phyloP scores from a whole-genome alignment of 768 basidiomycete species.

The Xerocomus potaroensis region DNA sequence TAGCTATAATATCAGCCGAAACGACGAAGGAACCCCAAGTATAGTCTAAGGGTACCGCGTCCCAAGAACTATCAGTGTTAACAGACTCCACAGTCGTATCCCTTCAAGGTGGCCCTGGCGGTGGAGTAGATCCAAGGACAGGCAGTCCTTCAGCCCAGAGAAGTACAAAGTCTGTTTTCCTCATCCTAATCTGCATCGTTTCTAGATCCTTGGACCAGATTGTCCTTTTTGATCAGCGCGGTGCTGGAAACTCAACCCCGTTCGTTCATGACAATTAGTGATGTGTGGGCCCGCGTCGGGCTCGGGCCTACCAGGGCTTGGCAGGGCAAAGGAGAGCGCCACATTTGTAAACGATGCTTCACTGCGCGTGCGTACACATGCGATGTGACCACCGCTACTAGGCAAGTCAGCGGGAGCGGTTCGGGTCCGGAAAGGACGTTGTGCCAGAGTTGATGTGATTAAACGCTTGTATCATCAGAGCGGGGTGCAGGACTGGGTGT shows the following conservation, averaged over 20 bases:
- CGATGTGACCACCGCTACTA: no score
- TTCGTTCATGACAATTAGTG: constrained; percentile 38
- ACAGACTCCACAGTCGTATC: constrained; percentile 78
- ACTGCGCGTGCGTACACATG: no score
- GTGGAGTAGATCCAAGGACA: constrained; percentile 65
- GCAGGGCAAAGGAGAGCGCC: no score
- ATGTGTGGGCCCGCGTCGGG: no score
- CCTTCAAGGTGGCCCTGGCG: constrained; percentile 82
- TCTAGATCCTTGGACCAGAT: constrained; percentile 44
- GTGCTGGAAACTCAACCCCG: constrained; percentile 84
- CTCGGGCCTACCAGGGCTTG: no score
- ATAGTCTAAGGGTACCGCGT: no score
- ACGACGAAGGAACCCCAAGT: constrained; percentile 73
- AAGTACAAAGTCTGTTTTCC: constrained; percentile 82
- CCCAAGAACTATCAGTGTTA: no score
- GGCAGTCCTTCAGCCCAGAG: constrained; percentile 75
- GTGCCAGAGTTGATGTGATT: constrained; percentile 44
- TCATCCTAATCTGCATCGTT: neutral
- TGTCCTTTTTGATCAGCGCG: constrained; percentile 86
- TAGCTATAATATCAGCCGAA: constrained; percentile 82
- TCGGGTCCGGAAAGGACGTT: constrained; percentile 59
- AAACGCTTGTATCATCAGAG: no score
- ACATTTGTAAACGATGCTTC: no score
- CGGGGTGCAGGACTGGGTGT: neutral
- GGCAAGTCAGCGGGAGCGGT: no score